Conservation (phyloP, 768 basidiomycete genomes). For the Hortiboletus campestris region DNA sequence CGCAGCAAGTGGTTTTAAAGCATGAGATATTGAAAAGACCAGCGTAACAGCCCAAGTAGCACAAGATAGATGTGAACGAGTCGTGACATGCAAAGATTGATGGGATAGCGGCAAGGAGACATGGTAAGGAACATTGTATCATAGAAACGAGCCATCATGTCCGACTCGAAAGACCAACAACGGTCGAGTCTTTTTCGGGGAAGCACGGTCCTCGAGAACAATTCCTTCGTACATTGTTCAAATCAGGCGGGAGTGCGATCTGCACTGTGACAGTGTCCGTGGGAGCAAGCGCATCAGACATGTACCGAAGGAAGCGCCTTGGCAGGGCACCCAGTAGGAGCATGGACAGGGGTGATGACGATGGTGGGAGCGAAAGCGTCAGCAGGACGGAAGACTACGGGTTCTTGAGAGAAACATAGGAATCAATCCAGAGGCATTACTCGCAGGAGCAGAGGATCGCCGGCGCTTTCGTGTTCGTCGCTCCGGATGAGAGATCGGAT, state of each 20-base stretch:
- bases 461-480: slow-evolving; percentile 12
- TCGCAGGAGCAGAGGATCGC: slow-evolving; percentile 9
- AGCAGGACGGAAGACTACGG: slow-evolving; percentile 31
- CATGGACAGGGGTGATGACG: slow-evolving; percentile 48
- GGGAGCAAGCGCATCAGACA: slow-evolving; percentile 38
- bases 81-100: neutral
- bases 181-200: slow-evolving; percentile 1
- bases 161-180: neutral
- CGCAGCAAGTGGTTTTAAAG: neutral
- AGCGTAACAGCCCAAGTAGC: no score
- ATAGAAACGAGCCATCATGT: neutral
- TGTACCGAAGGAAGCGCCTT: slow-evolving; percentile 52
- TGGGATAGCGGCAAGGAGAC: slow-evolving; percentile 1
- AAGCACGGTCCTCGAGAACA: slow-evolving; percentile 35
- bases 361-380: slow-evolving; percentile 47
- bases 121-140: neutral
- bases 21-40: neutral
- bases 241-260: slow-evolving; percentile 41
- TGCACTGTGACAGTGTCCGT: slow-evolving; percentile 22
- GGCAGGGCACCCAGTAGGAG: slow-evolving; percentile 49
- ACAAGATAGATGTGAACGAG: neutral
- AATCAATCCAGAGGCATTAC: neutral
- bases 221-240: slow-evolving; percentile 47
- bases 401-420: slow-evolving; percentile 4
- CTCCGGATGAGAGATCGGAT: slow-evolving; percentile 1